Evolutionary conservation across 805 yeast species (phyloP), one percentile per base, ranked within the genome.

Genomic region (Myxozyma monticola): DNA sequence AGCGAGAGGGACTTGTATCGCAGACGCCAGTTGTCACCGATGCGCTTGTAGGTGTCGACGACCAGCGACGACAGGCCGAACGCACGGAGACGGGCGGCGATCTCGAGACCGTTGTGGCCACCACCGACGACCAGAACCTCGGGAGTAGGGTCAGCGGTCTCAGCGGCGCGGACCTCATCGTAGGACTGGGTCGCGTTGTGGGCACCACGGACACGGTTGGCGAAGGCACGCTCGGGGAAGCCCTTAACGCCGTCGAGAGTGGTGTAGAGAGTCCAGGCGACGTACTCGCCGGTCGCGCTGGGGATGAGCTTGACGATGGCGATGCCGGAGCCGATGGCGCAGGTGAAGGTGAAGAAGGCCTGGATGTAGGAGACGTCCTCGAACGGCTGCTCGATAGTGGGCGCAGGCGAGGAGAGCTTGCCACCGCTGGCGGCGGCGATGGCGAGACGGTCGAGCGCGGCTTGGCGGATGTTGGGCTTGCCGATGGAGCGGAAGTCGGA

Each of bases 11-110:
- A 73, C 59, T 69, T 70, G 59, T 74, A 74, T 35, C 78, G 62
- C 48, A 65, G 64, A 60, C 78, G 67, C 78, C 78, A 74, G 60
- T 74, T 74, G 54, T 74, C 78, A 51, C 78, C 78, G 43, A 73
- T 64, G 28, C 66, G 59, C 42, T 51, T 26, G 58, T 70, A 68
- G 20, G 65, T 63, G 37, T 74, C 77, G 17, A 74, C 65, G 41
- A 74, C 68, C 38, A 74, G 63, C 1, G 71, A 61, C 42, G 68
- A 67, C 34, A 73, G 64, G 9, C 78, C 78, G 65, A 71, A 65
- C 6, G 64, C 61, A 50, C 71, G 71, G 60, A 74, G 62, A 45
- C 76, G 62, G 0, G 77, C 76, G 29, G 77, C 76, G 24, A 67
- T 59, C 28, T 70, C 69, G 25, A 74, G 60, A 2, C 77, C 77